Evolutionary conservation across 345 rosid species (phyloP).

Genomic region (Cardamine resedifolia): DNA sequence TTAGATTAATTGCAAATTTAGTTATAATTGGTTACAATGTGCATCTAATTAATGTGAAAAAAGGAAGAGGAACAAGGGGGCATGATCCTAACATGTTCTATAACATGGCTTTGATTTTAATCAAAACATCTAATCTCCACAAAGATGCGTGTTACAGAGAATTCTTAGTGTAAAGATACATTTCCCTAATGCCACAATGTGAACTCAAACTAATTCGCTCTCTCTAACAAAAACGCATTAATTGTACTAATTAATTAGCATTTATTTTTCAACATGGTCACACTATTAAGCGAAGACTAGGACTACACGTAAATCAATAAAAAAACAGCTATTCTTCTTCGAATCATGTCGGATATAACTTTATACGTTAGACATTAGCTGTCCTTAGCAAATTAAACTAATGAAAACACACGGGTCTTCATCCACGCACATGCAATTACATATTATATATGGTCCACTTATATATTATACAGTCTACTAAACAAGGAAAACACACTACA

Average conservation of each 20-base stretch:
- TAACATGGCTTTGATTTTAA: conserved; percentile 38
- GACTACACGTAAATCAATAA: conserved; percentile 24
- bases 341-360: conserved; percentile 24
- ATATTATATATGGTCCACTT: background rate
- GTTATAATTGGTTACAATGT: no score
- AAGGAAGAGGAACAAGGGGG: no score
- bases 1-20: no score
- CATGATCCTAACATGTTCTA: no score
- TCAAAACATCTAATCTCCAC: conserved; percentile 24
- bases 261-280: conserved; percentile 13
- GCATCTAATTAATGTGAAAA: no score
- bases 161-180: conserved; percentile 39
- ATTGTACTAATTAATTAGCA: background rate
- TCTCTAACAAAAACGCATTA: background rate
- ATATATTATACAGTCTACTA: conserved; percentile 3
- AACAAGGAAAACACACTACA: background rate
- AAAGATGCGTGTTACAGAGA: conserved; percentile 35
- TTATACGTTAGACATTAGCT: conserved; percentile 29
- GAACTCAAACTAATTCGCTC: conserved; percentile 14
- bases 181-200: conserved; percentile 30
- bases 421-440: conserved; percentile 14
- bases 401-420: conserved; percentile 27
- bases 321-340: conserved; percentile 25
- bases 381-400: conserved; percentile 15
- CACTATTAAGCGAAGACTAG: conserved; percentile 4